Evolutionary conservation across 2,329 filamentous ascomycete genomes (phyloP).

Genomic region (Apiospora malaysiana): DNA sequence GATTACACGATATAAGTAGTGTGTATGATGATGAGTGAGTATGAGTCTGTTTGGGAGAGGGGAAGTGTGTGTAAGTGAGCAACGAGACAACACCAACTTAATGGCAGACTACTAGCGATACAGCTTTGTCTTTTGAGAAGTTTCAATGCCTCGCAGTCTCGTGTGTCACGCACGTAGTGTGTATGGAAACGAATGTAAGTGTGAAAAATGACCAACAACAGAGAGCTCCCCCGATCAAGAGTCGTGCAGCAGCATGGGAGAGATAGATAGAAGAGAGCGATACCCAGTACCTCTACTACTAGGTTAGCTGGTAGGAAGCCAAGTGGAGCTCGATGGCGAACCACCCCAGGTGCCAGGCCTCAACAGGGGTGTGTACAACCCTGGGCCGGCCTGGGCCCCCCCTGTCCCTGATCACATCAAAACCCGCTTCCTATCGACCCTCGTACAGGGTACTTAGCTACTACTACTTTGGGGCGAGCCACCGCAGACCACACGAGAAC

Average conservation of each 20-base stretch:
- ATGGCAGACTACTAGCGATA: slow-evolving; percentile 8
- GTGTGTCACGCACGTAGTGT: not conserved
- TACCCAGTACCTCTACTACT: not conserved
- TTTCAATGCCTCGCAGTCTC: not conserved
- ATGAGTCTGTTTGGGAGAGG: not conserved
- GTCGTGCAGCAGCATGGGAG: not conserved
- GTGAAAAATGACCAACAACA: not conserved
- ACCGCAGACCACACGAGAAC: slow-evolving; percentile 14
- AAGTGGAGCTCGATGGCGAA: slow-evolving; percentile 12
- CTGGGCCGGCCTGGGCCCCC: slow-evolving; percentile 12
- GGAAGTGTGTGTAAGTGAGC: not conserved
- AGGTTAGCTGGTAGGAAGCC: not conserved
- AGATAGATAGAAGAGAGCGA: slow-evolving; percentile 5
- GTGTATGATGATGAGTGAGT: not conserved
- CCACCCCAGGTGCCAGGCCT: not conserved
- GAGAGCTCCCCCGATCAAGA: not conserved
- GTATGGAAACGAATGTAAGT: not conserved
- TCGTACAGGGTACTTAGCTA: slow-evolving; percentile 15
- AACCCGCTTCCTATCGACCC: not conserved
- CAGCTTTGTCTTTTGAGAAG: slow-evolving; percentile 1
- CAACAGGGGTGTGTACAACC: not conserved
- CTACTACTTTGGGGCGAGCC: not conserved
- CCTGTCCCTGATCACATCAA: not conserved
- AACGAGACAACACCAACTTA: not conserved
- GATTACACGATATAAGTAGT: not conserved